Evolutionary conservation across 2,329 filamentous ascomycete genomes (phyloP).

Genomic region (Diaporthe sp.): DNA sequence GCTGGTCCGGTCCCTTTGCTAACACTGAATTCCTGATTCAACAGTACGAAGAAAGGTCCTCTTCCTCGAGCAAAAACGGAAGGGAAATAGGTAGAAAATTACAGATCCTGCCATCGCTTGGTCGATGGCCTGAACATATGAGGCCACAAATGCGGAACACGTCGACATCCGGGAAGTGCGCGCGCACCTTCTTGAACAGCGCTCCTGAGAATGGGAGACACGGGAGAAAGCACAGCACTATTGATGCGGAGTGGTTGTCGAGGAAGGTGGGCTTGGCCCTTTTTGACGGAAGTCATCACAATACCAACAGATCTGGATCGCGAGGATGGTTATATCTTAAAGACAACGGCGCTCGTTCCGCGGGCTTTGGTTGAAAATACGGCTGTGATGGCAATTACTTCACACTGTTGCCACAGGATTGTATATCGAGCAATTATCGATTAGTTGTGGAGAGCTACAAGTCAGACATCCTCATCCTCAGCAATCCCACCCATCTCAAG

Average conservation of each 20-base stretch:
- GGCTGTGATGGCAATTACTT: background rate
- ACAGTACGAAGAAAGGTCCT: conserved; percentile 94
- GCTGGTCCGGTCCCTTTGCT: background rate
- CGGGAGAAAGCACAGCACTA: background rate
- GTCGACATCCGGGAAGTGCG: background rate
- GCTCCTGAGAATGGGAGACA: background rate
- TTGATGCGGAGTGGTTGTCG: background rate
- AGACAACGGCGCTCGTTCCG: background rate
- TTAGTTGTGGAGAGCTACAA: conserved; percentile 26
- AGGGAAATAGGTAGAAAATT: conserved; percentile 65
- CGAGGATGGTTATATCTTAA: background rate
- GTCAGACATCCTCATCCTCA: conserved; percentile 2
- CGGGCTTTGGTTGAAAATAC: background rate
- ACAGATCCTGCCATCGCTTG: background rate
- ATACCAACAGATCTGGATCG: background rate
- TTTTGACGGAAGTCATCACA: background rate
- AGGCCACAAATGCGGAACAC: background rate
- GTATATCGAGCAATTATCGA: conserved; percentile 14
- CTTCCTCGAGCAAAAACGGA: conserved; percentile 93
- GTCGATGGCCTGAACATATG: background rate
- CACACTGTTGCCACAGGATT: background rate
- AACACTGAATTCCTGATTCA: background rate
- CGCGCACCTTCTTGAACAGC: background rate
- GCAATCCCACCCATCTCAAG: background rate
- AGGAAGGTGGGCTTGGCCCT: background rate